Conservation (phyloP, 768 basidiomycete genomes). For the Hypsizygus marmoreus region DNA sequence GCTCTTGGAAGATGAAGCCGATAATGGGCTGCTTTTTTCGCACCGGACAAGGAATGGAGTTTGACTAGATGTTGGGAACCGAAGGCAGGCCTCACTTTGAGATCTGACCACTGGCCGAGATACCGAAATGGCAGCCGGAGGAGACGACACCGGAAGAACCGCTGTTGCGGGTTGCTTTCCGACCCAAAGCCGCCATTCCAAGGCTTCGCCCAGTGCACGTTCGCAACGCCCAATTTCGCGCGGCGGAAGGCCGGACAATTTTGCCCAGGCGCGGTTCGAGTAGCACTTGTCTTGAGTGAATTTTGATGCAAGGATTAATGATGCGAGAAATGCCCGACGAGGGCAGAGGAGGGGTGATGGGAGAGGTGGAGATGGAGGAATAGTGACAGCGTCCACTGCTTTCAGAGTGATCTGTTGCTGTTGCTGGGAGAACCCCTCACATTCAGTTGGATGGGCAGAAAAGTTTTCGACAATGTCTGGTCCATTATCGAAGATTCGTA, state of each 20-base stretch:
- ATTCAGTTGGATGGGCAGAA: slow-evolving; percentile 17
- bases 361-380: slow-evolving; percentile 38
- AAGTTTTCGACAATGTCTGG: slow-evolving; percentile 21
- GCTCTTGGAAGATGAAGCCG: background rate
- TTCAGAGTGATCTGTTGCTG: no score
- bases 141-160: slow-evolving; percentile 20
- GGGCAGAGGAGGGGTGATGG: slow-evolving; percentile 87
- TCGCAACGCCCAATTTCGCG: slow-evolving; percentile 89
- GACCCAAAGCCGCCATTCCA: slow-evolving; percentile 93
- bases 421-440: no score
- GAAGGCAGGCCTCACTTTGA: slow-evolving; percentile 49
- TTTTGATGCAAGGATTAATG: slow-evolving; percentile 87
- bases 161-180: slow-evolving; percentile 55
- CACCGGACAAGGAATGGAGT: slow-evolving; percentile 26
- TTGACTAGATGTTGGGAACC: slow-evolving; percentile 15
- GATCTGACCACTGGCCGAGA: slow-evolving; percentile 46
- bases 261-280: slow-evolving; percentile 93
- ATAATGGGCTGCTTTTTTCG: slow-evolving; percentile 7
- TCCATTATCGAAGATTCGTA: slow-evolving; percentile 39
- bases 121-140: slow-evolving; percentile 19
- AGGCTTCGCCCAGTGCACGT: slow-evolving; percentile 80
- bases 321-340: slow-evolving; percentile 84
- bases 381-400: no score
- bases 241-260: slow-evolving; percentile 85
- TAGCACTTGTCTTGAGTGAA: slow-evolving; percentile 94